Percentiles rank a stretch among this genome's conserved stretches.
phyloP scores from a whole-genome alignment of 2,329 filamentous ascomycete genomes.

The Aspergillus puulaauensis region DNA sequence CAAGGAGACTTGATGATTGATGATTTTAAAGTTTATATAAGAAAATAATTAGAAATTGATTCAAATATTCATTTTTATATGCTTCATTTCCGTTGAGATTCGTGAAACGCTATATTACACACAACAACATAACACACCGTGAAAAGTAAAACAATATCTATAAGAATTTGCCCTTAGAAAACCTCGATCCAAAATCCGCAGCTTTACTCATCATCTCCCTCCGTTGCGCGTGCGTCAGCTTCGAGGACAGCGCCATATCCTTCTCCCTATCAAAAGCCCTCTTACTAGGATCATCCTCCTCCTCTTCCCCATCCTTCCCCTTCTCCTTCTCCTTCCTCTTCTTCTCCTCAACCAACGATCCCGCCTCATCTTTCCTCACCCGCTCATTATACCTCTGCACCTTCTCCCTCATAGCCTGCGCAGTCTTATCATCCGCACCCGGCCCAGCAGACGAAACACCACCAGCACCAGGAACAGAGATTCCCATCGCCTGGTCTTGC shows the following conservation, averaged over 20 bases:
- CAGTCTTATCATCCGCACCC: conserved; percentile 27
- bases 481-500: conserved; percentile 78
- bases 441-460: conserved; percentile 25
- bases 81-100: not conserved
- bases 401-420: conserved; percentile 43
- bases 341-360: conserved; percentile 1
- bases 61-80: not conserved
- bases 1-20: conserved; percentile 13
- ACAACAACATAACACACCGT: not conserved
- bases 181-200: conserved; percentile 77
- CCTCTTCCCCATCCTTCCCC: conserved; percentile 47
- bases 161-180: conserved; percentile 69
- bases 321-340: conserved; percentile 9
- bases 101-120: not conserved
- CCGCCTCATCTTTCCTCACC: conserved; percentile 8
- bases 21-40: conserved; percentile 7
- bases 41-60: conserved; percentile 2
- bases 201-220: conserved; percentile 77
- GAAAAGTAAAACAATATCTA: not conserved
- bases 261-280: conserved; percentile 88
- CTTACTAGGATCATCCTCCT: conserved; percentile 88
- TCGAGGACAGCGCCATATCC: conserved; percentile 78
- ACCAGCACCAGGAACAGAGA: conserved; percentile 31
- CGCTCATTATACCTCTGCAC: conserved; percentile 58
- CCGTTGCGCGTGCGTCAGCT: conserved; percentile 70